phyloP scores from a whole-genome alignment of 768 basidiomycete species.

The Tricholoma bakamatsutake region DNA sequence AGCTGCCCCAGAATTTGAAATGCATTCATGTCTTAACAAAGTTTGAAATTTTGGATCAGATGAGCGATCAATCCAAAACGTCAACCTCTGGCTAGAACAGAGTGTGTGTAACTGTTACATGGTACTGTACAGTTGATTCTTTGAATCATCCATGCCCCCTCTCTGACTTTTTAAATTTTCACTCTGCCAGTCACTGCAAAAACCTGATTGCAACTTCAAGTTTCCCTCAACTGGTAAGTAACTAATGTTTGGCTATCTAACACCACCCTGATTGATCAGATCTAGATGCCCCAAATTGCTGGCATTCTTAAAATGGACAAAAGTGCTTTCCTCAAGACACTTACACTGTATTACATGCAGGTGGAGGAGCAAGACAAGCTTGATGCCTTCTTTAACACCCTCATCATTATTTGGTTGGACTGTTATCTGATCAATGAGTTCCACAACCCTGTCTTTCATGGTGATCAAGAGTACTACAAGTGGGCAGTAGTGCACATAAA shows the following conservation, averaged over 20 bases:
- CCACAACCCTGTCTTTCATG: not conserved
- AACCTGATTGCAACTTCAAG: not conserved
- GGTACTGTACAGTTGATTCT: slow-evolving; percentile 1
- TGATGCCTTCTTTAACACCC: not conserved
- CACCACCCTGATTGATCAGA: not conserved
- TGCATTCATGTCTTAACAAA: not conserved
- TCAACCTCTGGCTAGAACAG: not conserved
- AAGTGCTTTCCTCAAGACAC: not conserved
- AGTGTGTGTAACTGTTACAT: not conserved
- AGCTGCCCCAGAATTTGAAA: not conserved
- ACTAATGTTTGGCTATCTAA: not conserved
- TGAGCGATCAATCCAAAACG: not conserved
- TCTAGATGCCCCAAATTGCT: not conserved
- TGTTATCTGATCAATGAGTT: not conserved
- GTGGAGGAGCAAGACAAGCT: not conserved
- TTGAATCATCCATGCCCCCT: not conserved
- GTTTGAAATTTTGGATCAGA: not conserved
- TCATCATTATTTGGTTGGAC: not conserved
- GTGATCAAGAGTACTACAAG: not conserved
- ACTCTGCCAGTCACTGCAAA: not conserved
- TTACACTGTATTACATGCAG: not conserved
- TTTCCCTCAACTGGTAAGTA: not conserved
- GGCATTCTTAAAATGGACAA: not conserved
- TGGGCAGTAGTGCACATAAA: not conserved
- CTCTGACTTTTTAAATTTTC: not conserved